Base-by-base conservation (phyloP, 2,329 filamentous ascomycete species). In the Penicillium freii region DNA sequence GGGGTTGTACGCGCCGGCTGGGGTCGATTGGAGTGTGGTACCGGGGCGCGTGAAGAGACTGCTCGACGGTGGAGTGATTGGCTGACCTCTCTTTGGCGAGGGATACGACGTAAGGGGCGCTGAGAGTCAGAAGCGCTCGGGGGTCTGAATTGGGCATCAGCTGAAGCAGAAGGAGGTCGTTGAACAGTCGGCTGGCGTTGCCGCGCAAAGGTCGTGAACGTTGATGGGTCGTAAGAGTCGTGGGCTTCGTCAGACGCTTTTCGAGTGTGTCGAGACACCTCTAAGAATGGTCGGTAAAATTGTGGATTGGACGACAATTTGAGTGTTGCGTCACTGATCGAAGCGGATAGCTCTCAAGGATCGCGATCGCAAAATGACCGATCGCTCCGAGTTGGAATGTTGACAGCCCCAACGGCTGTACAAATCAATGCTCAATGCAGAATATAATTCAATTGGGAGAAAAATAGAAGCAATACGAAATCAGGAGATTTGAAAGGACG, bases 51-150 rank as follows among this genome's bases (percentile, higher is more conserved):
- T 63, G 78, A 69, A 9, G 81, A 82, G 49, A 70, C 69, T 6
- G 77, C 73, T 66, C 77, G 73, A 54, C 69, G 70, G 54, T 76
- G 74, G 47, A 68, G 67, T 43, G 72, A 70, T 62, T 73, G 77
- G 60, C 72, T 64, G 40, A 77, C 74, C 62, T 82, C 79, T 62
- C 82, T 70, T 61, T 78, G 76, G 25, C 82, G 79, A 15, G 81
- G 82, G 47, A 66, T 64, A 66, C 84, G 79, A 63, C 84, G 80
- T 58, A 86, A 74, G 49, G 77, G 80, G 67, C 77, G 78, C 25
- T 75, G 72, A 66, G 81, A 83, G 56, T 77, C 81, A 25, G 81
- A 79, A 29, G 80, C 81, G 63, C 79, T 83, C 27, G 81, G 80
- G 19, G 80, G 78, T 64, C 78, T 80, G 63, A 78, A 79, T 51